Percentiles rank a stretch among this genome's conserved stretches.
phyloP scores from a whole-genome alignment of 331 rosid species.

The Rhamnella rubrinervis region DNA sequence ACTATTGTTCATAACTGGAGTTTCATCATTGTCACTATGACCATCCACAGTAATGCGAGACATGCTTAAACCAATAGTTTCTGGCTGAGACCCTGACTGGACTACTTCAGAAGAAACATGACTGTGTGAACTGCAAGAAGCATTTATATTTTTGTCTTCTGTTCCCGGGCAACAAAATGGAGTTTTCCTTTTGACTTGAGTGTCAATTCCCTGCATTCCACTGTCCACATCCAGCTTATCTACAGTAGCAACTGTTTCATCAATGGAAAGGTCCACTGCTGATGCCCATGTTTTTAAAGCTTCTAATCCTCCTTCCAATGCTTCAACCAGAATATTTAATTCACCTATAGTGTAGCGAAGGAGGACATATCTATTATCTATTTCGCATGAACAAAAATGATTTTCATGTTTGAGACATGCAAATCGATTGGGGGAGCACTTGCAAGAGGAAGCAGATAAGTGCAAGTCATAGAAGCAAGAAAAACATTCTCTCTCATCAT shows the following conservation, averaged over 20 bases:
- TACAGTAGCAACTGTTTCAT: constrained; percentile 20
- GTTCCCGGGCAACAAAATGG: constrained; percentile 35
- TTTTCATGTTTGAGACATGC: constrained; percentile 82
- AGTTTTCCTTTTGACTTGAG: constrained; percentile 31
- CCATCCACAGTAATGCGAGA: constrained; percentile 40
- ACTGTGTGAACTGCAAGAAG: constrained; percentile 43
- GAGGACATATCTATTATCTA: constrained; percentile 50
- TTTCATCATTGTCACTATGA: constrained; percentile 35
- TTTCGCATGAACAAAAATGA: constrained; percentile 60
- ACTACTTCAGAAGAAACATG: constrained; percentile 57
- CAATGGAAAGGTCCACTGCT: constrained; percentile 33
- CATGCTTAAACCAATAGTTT: constrained; percentile 29
- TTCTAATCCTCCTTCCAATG: constrained; percentile 56
- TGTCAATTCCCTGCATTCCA: constrained; percentile 24
- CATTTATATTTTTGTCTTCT: constrained; percentile 40
- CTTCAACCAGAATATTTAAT: constrained; percentile 53
- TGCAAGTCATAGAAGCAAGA: constrained; percentile 89
- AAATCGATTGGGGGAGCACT: constrained; percentile 69
- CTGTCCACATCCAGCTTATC: constrained; percentile 35
- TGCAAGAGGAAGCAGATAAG: constrained; percentile 72
- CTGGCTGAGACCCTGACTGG: constrained; percentile 51
- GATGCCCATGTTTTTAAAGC: constrained; percentile 48
- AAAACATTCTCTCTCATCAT: constrained; percentile 81
- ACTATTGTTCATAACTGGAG: constrained; percentile 23
- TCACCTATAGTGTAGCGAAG: constrained; percentile 52